Conservation (phyloP, 2,329 filamentous ascomycete genomes). For the Colletotrichum caudatum region DNA sequence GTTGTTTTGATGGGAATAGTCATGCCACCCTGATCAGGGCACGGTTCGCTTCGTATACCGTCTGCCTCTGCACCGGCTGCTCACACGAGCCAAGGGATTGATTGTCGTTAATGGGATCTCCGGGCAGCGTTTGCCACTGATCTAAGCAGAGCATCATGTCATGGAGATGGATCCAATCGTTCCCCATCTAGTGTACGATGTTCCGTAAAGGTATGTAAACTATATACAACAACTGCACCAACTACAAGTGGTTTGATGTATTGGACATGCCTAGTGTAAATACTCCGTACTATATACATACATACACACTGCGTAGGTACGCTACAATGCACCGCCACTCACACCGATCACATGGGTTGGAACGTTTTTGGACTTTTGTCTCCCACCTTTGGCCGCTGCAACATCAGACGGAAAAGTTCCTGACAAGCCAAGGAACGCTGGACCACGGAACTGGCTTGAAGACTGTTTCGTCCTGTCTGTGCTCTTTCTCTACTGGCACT, state of each 20-base stretch:
- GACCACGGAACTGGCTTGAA: conserved; percentile 11
- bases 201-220: too few relatives aligned
- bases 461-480: conserved; percentile 24
- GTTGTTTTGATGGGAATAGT: conserved; percentile 1
- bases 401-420: conserved; percentile 8
- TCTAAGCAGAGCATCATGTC: neutral
- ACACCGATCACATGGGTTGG: neutral
- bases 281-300: too few relatives aligned
- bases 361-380: neutral
- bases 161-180: neutral
- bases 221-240: neutral
- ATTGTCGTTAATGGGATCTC: neutral
- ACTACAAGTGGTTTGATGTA: neutral
- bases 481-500: conserved; percentile 37
- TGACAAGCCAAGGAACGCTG: conserved; percentile 18
- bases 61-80: conserved; percentile 1
- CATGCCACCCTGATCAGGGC: neutral
- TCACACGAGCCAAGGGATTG: neutral
- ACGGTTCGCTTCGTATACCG: conserved; percentile 1
- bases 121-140: neutral
- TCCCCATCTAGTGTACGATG: too few relatives aligned
- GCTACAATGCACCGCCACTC: neutral
- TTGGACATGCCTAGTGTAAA: too few relatives aligned
- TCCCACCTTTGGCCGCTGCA: conserved; percentile 6
- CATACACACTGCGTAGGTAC: neutral